Evolutionary conservation across 2,329 filamentous ascomycete species (phyloP).

Genomic region (Talaromyces amestolkiae): DNA sequence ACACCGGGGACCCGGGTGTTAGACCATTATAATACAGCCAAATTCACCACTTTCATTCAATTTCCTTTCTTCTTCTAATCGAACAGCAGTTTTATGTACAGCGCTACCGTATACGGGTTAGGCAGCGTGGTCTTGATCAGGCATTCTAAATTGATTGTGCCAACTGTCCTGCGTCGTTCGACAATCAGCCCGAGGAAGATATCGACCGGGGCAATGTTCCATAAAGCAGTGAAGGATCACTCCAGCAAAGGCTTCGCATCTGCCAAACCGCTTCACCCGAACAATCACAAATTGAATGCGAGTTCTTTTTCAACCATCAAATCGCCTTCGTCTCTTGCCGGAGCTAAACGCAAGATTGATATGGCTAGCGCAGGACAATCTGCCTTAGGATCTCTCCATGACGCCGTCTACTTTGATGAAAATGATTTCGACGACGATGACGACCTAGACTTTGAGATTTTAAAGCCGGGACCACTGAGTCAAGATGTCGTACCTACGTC

Average conservation of each 20-base stretch:
- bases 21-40: neutral
- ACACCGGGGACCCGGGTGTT: neutral
- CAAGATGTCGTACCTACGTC: conserved; percentile 10
- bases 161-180: conserved; percentile 28
- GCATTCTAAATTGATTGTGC: conserved; percentile 25
- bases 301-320: conserved; percentile 19
- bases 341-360: conserved; percentile 42
- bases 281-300: conserved; percentile 29
- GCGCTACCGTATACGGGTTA: conserved; percentile 16
- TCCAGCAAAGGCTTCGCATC: conserved; percentile 24
- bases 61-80: conserved; percentile 31
- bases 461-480: conserved; percentile 30
- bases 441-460: conserved; percentile 58
- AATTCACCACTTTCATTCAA: neutral
- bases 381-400: conserved; percentile 44
- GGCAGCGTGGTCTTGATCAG: conserved; percentile 25
- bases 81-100: conserved; percentile 16
- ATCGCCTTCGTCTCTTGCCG: conserved; percentile 27
- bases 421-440: conserved; percentile 86
- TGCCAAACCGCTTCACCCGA: conserved; percentile 35
- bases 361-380: conserved; percentile 31
- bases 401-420: conserved; percentile 64
- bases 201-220: conserved; percentile 35
- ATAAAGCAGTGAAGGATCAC: conserved; percentile 42
- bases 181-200: conserved; percentile 20